These are phyloP conservation scores for Senna siamea DNA, from an alignment of 306 rosid genomes.

Conservation along the genomic window DNA sequence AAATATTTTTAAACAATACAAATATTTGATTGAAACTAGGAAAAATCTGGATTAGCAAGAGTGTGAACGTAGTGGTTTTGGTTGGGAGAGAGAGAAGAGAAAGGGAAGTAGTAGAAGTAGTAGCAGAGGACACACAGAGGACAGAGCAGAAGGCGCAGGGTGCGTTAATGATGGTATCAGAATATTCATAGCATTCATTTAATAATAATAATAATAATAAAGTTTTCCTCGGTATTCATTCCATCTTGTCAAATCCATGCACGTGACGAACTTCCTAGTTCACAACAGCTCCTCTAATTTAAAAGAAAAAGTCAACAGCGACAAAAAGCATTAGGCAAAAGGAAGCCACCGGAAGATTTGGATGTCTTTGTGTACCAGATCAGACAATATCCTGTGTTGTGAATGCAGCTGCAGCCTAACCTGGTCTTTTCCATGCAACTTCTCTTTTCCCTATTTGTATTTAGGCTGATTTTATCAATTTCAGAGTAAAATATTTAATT, in stretches of 20 bases:
- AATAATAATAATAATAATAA: constrained; percentile 35
- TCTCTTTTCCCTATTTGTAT: too few species aligned
- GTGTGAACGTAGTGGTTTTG: too few species aligned
- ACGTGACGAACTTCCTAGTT: constrained; percentile 53
- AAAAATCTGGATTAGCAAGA: too few species aligned
- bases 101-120: not conserved
- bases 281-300: not conserved
- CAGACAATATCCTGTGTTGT: not conserved
- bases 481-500: too few species aligned
- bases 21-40: too few species aligned
- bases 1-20: too few species aligned
- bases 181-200: constrained; percentile 52
- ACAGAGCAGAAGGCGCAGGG: constrained; percentile 32
- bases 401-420: not conserved
- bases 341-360: constrained; percentile 30
- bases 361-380: not conserved
- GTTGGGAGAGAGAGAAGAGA: not conserved
- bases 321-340: constrained; percentile 42
- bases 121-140: constrained; percentile 20
- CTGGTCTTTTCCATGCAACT: not conserved
- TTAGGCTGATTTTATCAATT: too few species aligned
- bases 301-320: constrained; percentile 52
- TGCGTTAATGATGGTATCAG: constrained; percentile 52
- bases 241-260: constrained; percentile 79
- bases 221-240: constrained; percentile 47